Conservation (phyloP, 352 stramenopile species). For the Globisporangium orthogonon region DNA sequence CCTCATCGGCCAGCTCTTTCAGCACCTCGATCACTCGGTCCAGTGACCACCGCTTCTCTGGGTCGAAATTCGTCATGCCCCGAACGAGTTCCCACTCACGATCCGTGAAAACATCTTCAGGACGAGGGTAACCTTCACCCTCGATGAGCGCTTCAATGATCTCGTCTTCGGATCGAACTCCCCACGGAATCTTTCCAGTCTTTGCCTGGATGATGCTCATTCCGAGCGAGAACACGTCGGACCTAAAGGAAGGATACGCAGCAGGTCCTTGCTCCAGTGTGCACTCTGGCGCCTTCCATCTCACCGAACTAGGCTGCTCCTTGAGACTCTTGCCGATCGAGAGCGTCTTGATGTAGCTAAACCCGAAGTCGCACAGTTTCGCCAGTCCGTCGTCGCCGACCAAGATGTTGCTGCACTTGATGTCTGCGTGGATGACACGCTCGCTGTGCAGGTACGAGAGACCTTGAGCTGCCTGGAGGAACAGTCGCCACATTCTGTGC, state of each 20-base stretch:
- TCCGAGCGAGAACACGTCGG: slow-evolving; percentile 20
- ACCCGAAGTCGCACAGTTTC: slow-evolving; percentile 22
- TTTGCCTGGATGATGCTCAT: slow-evolving; percentile 12
- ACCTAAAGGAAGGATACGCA: slow-evolving; percentile 8
- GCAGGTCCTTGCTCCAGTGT: background rate
- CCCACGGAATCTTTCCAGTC: slow-evolving; percentile 59
- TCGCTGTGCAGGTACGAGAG: slow-evolving; percentile 50
- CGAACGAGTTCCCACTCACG: slow-evolving; percentile 1
- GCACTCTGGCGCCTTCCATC: slow-evolving; percentile 9
- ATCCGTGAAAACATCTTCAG: slow-evolving; percentile 1
- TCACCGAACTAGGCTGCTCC: slow-evolving; percentile 1
- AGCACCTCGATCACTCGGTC: background rate
- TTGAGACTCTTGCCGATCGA: background rate
- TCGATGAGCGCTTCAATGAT: slow-evolving; percentile 12
- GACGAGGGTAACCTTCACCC: background rate
- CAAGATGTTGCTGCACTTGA: slow-evolving; percentile 49
- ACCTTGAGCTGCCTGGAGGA: slow-evolving; percentile 36
- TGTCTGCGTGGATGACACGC: slow-evolving; percentile 73
- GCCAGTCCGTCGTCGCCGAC: slow-evolving; percentile 18
- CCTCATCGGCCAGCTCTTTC: background rate
- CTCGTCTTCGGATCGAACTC: slow-evolving; percentile 8
- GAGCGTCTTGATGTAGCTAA: slow-evolving; percentile 12
- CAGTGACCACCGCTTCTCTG: background rate
- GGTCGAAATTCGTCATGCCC: slow-evolving; percentile 1
- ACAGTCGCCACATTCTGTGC: slow-evolving; percentile 15